Percentiles rank a stretch among this genome's conserved stretches.
Evolutionary conservation across 2,329 filamentous ascomycete genomes (phyloP).

Genomic region (Seiridium cupressi): DNA sequence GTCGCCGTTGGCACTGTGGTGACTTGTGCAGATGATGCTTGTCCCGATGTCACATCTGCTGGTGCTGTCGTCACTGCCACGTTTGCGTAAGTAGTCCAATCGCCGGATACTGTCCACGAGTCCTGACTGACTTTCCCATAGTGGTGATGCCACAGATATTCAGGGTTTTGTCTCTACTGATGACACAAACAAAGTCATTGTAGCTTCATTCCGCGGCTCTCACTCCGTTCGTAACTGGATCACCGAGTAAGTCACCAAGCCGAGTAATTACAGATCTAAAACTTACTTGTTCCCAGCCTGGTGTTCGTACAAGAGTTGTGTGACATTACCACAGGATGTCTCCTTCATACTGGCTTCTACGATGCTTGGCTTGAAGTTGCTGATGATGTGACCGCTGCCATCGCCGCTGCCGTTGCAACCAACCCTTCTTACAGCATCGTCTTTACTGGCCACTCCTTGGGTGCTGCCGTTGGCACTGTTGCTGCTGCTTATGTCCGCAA

Average conservation of each 20-base stretch:
- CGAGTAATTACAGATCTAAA: slow-evolving; percentile 7
- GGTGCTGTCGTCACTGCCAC: slow-evolving; percentile 41
- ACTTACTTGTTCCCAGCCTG: slow-evolving; percentile 23
- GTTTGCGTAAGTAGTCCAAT: slow-evolving; percentile 31
- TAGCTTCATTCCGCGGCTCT: slow-evolving; percentile 60
- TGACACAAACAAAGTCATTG: slow-evolving; percentile 47
- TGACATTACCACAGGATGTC: slow-evolving; percentile 43
- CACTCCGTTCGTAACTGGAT: slow-evolving; percentile 60
- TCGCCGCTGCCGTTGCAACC: slow-evolving; percentile 39
- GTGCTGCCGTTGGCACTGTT: slow-evolving; percentile 62
- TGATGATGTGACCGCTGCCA: slow-evolving; percentile 35
- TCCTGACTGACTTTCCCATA: neutral
- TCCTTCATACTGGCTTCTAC: slow-evolving; percentile 57
- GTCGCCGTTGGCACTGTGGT: slow-evolving; percentile 35
- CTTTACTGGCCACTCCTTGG: slow-evolving; percentile 68
- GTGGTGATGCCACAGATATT: slow-evolving; percentile 43
- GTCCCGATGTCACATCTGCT: slow-evolving; percentile 41
- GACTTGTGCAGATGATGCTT: slow-evolving; percentile 40
- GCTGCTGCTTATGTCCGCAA: slow-evolving; percentile 55
- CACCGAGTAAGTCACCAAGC: slow-evolving; percentile 38
- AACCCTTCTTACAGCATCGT: slow-evolving; percentile 54
- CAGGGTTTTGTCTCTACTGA: slow-evolving; percentile 53
- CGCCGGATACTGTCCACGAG: neutral
- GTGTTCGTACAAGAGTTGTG: slow-evolving; percentile 35
- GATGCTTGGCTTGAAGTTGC: slow-evolving; percentile 56